A percentile compares a stretch with the other conserved stretches of the same genome.
phyloP scores from a whole-genome alignment of 2,329 filamentous ascomycete genomes.

The Samsoniella hepiali region DNA sequence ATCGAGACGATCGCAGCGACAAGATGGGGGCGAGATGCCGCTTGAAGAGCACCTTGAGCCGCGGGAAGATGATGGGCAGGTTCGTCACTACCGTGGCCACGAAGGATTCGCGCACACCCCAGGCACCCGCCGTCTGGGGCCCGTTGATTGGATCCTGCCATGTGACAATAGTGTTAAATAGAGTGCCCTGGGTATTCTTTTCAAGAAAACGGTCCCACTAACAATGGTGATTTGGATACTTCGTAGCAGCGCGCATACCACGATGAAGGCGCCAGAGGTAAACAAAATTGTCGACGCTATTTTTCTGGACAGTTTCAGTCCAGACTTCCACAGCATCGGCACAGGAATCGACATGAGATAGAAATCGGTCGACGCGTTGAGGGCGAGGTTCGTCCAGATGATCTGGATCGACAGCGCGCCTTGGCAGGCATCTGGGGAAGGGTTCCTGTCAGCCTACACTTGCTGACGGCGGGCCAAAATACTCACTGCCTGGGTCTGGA shows the following conservation, averaged over 20 bases:
- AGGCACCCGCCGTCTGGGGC: slow-evolving; percentile 13
- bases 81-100: slow-evolving; percentile 39
- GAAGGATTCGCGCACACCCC: slow-evolving; percentile 29
- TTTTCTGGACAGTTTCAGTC: slow-evolving; percentile 48
- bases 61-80: slow-evolving; percentile 33
- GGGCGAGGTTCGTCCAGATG: slow-evolving; percentile 33
- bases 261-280: slow-evolving; percentile 53
- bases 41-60: slow-evolving; percentile 27
- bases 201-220: slow-evolving; percentile 36
- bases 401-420: slow-evolving; percentile 39
- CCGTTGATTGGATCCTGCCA: slow-evolving; percentile 21
- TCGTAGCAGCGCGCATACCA: slow-evolving; percentile 51
- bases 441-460: slow-evolving; percentile 36
- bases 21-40: slow-evolving; percentile 22
- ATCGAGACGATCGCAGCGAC: slow-evolving; percentile 24
- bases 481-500: slow-evolving; percentile 40
- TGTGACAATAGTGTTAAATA: background rate
- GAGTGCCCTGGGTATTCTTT: slow-evolving; percentile 38
- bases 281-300: slow-evolving; percentile 52
- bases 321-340: slow-evolving; percentile 52
- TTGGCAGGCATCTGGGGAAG: slow-evolving; percentile 39
- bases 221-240: slow-evolving; percentile 45
- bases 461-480: no score
- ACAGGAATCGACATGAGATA: slow-evolving; percentile 41
- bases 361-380: slow-evolving; percentile 40